phyloP scores from a whole-genome alignment of 1,284 basidiomycete genomes.

The Sphagnurus paluster region DNA sequence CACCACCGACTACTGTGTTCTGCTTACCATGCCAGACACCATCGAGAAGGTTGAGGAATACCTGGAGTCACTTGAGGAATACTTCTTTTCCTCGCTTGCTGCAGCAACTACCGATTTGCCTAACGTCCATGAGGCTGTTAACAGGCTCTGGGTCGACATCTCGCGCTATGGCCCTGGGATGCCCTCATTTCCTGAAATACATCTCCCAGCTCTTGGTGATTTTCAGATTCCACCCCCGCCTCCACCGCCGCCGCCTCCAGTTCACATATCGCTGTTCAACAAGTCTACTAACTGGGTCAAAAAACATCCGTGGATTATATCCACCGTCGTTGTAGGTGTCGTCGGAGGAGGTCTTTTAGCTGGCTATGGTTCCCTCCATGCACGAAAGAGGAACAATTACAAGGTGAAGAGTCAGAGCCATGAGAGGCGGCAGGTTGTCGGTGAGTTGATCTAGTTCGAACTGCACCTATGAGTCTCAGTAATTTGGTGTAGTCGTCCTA shows the following conservation, averaged over 20 bases:
- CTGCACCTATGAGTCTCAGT: constrained; percentile 8
- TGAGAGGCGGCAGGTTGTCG: constrained; percentile 69
- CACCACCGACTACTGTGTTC: background rate
- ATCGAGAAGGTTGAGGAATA: constrained; percentile 73
- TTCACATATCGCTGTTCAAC: constrained; percentile 44
- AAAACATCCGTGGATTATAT: constrained; percentile 59
- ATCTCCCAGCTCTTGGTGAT: constrained; percentile 63
- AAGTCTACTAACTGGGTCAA: constrained; percentile 51
- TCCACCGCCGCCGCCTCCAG: constrained; percentile 57
- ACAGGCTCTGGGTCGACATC: constrained; percentile 75
- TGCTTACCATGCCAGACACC: constrained; percentile 33
- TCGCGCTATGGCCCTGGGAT: constrained; percentile 74
- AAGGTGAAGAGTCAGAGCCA: constrained; percentile 34
- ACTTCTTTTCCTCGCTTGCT: constrained; percentile 58
- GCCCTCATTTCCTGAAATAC: constrained; percentile 62
- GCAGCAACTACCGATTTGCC: constrained; percentile 60
- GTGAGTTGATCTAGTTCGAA: constrained; percentile 41
- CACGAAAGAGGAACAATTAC: constrained; percentile 23
- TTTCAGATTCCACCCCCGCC: constrained; percentile 68
- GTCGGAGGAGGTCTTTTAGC: constrained; percentile 61
- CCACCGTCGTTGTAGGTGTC: constrained; percentile 51
- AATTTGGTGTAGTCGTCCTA: constrained; percentile 58
- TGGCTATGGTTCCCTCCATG: constrained; percentile 45
- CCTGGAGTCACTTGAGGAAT: constrained; percentile 65
- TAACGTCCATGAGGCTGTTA: constrained; percentile 61